Conservation (phyloP, 2,329 filamentous ascomycete genomes). For the Phialophora verrucosa region DNA sequence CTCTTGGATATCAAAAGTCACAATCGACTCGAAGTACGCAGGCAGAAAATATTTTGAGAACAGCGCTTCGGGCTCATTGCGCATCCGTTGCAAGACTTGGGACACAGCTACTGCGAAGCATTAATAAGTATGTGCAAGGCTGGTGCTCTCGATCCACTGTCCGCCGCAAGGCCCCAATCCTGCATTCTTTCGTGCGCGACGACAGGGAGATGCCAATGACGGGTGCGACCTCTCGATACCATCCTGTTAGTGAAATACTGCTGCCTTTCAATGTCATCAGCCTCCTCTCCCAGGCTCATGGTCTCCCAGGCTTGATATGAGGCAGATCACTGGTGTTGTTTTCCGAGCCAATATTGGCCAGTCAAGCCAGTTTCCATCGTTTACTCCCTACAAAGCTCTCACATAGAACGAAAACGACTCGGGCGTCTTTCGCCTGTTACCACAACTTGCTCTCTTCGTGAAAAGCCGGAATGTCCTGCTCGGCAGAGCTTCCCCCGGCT, state of each 20-base stretch:
- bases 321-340: not conserved
- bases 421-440: not conserved
- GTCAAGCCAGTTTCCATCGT: not conserved
- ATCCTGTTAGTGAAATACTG: not conserved
- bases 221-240: not conserved
- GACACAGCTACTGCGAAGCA: not conserved
- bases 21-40: not conserved
- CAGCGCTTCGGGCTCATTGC: not conserved
- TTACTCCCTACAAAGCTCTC: not conserved
- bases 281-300: not conserved
- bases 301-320: not conserved
- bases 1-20: not conserved
- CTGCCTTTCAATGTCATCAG: not conserved
- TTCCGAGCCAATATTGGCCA: not conserved
- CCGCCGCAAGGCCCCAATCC: not conserved
- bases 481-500: constrained; percentile 26
- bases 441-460: constrained; percentile 1
- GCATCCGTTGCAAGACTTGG: not conserved
- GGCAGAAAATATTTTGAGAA: constrained; percentile 18
- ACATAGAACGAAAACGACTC: constrained; percentile 14
- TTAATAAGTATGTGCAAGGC: not conserved
- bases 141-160: not conserved
- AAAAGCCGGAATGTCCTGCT: constrained; percentile 21
- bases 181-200: not conserved
- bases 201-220: not conserved